Conservation (phyloP, 768 basidiomycete genomes). For the Solioccasus polychromus region DNA sequence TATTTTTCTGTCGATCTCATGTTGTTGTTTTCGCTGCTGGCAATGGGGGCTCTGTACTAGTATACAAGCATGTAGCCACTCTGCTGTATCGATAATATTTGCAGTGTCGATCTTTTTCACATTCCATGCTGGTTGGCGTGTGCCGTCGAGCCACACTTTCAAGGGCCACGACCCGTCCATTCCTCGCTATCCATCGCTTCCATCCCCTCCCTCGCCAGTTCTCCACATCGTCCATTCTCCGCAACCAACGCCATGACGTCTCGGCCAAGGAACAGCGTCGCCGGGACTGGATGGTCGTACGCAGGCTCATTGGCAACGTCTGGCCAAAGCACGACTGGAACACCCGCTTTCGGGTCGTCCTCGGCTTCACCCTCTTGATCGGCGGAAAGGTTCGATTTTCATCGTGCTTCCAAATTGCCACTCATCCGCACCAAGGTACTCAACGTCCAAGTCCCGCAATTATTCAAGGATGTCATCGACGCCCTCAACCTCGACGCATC, state of each 20-base stretch:
- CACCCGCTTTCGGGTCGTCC: conserved; percentile 75
- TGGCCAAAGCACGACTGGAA: conserved; percentile 89
- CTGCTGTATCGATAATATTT: background rate
- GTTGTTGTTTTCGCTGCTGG: background rate
- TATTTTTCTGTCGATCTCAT: conserved; percentile 9
- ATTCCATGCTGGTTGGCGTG: conserved; percentile 22
- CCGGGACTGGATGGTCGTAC: conserved; percentile 87
- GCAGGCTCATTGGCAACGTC: conserved; percentile 78
- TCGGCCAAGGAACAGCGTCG: conserved; percentile 52
- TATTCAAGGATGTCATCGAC: conserved; percentile 93
- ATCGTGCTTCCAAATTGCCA: background rate
- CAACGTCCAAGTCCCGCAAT: conserved; percentile 96
- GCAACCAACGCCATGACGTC: conserved; percentile 11
- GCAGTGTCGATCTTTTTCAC: background rate
- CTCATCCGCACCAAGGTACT: conserved; percentile 53
- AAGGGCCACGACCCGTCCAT: no score
- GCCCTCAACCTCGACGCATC: conserved; percentile 81
- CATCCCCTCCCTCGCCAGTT: conserved; percentile 4
- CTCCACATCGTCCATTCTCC: conserved; percentile 19
- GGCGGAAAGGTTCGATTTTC: conserved; percentile 67
- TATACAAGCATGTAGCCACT: conserved; percentile 15
- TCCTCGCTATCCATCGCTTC: no score
- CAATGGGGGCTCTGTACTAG: conserved; percentile 19
- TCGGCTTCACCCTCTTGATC: conserved; percentile 79
- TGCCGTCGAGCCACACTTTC: conserved; percentile 24